Evolutionary conservation across 2,329 filamentous ascomycete genomes (phyloP), one percentile per base, ranked within the genome.

Genomic region (Mycosphaerella sp.): DNA sequence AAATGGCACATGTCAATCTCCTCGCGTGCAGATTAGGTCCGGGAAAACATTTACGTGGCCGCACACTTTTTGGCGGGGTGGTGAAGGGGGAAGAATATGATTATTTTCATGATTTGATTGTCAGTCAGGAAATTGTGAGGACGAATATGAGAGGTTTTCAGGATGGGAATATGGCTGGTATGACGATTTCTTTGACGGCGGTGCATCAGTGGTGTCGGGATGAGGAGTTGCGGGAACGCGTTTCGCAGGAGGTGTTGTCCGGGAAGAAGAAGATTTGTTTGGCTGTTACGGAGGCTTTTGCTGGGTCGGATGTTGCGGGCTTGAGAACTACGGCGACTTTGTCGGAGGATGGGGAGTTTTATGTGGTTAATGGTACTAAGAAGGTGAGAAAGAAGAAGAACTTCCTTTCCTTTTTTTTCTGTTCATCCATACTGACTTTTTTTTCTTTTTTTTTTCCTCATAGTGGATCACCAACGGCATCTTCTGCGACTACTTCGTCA

Each of bases 241-340:
- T 95, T 45, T 80, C 83, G 34, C 77, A 83, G 36, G 87, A 93
- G 64, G 84, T 89, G 44, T 79, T 95, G 61, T 81, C 79, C 44
- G 89, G 89, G 56, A 82, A 84, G 78, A 93, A 93, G 81, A 91
- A 91, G 78, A 89, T 93, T 68, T 92, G 86, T 67, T 76, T 95
- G 2, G 89, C 89, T 50, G 89, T 95, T 66, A 93, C 89, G 1
- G 89, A 95, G 72, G 89, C 89, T 0, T 93, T 95, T 71, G 89
- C 89, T 12, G 89, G 89, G 11, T 85, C 81, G 38, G 89, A 95
- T 69, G 89, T 95, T 4, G 87, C 89, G 11, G 83, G 86, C 12
- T 76, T 95, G 38, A 79, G 86, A 58, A 93, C 89, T 0, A 93
- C 87, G 0, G 88, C 87, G 1, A 79, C 79, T 62, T 89, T 89